Conservation (phyloP, 805 yeast genomes). For the Ogataea pignaliae region DNA sequence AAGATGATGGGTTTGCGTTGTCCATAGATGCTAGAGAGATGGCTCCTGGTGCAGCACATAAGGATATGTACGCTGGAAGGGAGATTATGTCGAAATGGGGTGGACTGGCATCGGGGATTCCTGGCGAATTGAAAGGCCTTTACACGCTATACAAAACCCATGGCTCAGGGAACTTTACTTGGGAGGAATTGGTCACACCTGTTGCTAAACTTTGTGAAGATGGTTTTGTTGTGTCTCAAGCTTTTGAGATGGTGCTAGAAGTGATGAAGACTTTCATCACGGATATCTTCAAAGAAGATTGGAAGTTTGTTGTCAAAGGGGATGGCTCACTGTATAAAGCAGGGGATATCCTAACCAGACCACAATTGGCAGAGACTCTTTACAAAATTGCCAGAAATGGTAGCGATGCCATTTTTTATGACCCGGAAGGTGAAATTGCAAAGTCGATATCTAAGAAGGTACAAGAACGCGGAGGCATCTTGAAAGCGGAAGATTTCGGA, state of each 20-base stretch:
- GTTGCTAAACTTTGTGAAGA: constrained; percentile 58
- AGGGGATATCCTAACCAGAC: constrained; percentile 63
- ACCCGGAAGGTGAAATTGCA: constrained; percentile 74
- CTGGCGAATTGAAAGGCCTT: constrained; percentile 90
- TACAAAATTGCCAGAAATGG: constrained; percentile 72
- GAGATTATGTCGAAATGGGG: constrained; percentile 60
- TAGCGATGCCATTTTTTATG: constrained; percentile 72
- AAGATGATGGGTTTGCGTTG: constrained; percentile 41
- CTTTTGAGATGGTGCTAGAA: constrained; percentile 39
- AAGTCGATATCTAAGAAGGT: constrained; percentile 48
- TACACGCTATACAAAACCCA: constrained; percentile 53
- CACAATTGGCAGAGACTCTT: constrained; percentile 62
- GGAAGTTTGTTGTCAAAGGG: constrained; percentile 51
- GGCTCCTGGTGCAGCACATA: constrained; percentile 65
- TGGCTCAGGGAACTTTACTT: constrained; percentile 66
- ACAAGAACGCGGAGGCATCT: constrained; percentile 59
- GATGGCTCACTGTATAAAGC: constrained; percentile 30
- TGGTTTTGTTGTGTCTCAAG: constrained; percentile 58
- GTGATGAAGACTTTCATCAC: constrained; percentile 32
- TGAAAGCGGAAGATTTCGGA: constrained; percentile 61
- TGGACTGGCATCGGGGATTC: constrained; percentile 84
- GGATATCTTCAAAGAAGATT: constrained; percentile 34
- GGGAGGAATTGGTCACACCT: constrained; percentile 74
- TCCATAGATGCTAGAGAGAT: constrained; percentile 84
- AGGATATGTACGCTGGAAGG: constrained; percentile 55